Conservation (phyloP, 768 basidiomycete genomes). For the Pleurotus pulmonarius region DNA sequence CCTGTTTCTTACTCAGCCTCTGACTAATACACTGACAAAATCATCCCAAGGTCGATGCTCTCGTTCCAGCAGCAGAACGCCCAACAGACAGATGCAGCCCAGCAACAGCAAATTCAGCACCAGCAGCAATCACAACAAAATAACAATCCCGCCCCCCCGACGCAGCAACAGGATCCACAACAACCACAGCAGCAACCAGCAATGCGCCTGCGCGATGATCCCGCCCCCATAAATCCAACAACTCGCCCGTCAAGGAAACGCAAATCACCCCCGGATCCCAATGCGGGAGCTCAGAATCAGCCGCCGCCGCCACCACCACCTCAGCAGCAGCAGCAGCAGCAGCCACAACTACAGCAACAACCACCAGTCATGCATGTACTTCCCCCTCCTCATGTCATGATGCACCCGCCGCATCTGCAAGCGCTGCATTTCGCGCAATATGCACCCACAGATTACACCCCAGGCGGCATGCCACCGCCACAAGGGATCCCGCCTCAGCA, state of each 20-base stretch:
- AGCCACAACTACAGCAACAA: conserved; percentile 27
- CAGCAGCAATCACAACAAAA: conserved; percentile 15
- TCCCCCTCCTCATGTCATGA: conserved; percentile 51
- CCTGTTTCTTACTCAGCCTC: conserved; percentile 36
- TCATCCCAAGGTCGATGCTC: conserved; percentile 9
- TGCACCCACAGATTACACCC: conserved; percentile 48
- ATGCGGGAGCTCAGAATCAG: conserved; percentile 21
- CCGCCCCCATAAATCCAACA: conserved; percentile 39
- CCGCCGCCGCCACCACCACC: conserved; percentile 27
- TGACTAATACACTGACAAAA: conserved; percentile 41
- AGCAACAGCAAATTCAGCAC: conserved; percentile 18
- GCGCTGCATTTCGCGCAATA: conserved; percentile 47
- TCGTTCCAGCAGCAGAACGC: conserved; percentile 5
- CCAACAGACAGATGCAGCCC: conserved; percentile 8
- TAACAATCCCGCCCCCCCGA: conserved; percentile 13
- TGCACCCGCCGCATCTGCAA: conserved; percentile 37
- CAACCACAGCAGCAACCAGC: conserved; percentile 20
- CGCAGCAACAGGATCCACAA: conserved; percentile 17
- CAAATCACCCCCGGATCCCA: conserved; percentile 53
- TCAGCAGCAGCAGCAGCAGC: conserved; percentile 27
- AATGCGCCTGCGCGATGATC: conserved; percentile 66
- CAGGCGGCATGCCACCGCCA: conserved; percentile 44
- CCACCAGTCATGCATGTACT: conserved; percentile 45
- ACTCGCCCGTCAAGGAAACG: conserved; percentile 56
- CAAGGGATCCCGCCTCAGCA: conserved; percentile 23